These are phyloP conservation scores for Hymenoscyphus infarciens DNA, from an alignment of 2,329 filamentous ascomycete genomes.

Conservation along the genomic window DNA sequence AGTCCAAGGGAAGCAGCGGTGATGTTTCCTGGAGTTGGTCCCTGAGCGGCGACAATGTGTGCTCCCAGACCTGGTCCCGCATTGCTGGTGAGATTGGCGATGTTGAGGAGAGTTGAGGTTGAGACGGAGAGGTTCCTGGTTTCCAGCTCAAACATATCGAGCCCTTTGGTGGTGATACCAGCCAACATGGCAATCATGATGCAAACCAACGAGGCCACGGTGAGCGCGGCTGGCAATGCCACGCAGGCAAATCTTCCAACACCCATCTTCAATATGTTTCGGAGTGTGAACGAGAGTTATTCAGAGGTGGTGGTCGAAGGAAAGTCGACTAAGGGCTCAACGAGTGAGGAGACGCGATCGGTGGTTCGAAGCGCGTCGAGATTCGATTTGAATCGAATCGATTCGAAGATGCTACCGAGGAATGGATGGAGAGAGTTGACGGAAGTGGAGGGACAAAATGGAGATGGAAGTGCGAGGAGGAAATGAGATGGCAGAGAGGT, in stretches of 20 bases:
- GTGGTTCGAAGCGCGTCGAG: neutral
- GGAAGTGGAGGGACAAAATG: neutral
- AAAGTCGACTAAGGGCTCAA: neutral
- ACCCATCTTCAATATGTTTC: conserved; percentile 49
- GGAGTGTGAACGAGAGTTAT: conserved; percentile 3
- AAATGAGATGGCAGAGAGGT: neutral
- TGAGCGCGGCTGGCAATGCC: conserved; percentile 78
- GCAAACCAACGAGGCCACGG: conserved; percentile 71
- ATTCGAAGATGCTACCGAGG: neutral
- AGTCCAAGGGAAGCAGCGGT: conserved; percentile 54
- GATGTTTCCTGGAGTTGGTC: conserved; percentile 42
- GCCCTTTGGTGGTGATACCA: conserved; percentile 52
- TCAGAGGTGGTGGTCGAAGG: neutral
- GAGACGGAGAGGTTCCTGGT: conserved; percentile 51
- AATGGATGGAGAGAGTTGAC: neutral
- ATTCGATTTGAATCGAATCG: neutral
- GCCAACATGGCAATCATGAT: conserved; percentile 55
- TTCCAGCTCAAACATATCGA: conserved; percentile 60
- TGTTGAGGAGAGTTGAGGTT: conserved; percentile 25
- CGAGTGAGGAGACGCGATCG: neutral
- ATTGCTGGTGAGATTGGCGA: conserved; percentile 20
- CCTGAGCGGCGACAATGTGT: conserved; percentile 27
- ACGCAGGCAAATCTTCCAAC: conserved; percentile 82
- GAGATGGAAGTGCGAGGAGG: neutral
- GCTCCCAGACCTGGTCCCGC: conserved; percentile 3